Evolutionary conservation across 2,329 filamentous ascomycete species (phyloP).

Genomic region (Trichoderma guizhouense): DNA sequence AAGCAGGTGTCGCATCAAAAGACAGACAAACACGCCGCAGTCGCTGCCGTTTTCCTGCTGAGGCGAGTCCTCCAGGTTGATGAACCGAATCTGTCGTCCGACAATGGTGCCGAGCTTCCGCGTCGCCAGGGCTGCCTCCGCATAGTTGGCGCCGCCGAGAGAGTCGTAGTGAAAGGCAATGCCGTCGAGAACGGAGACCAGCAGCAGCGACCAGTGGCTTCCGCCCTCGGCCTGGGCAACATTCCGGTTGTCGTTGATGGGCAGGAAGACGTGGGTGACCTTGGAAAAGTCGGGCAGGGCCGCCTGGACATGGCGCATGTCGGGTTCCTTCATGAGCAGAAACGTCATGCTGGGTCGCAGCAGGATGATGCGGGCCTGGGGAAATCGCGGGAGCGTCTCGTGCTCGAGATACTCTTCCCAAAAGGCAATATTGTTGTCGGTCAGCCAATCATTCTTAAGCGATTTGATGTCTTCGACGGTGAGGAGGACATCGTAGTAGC

Average conservation of each 20-base stretch:
- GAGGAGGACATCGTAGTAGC: conserved; percentile 49
- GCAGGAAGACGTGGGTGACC: conserved; percentile 91
- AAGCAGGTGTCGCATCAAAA: conserved; percentile 91
- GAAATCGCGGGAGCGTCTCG: conserved; percentile 76
- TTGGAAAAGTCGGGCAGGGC: conserved; percentile 77
- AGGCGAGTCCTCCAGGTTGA: conserved; percentile 79
- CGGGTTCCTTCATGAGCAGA: conserved; percentile 73
- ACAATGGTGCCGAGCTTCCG: conserved; percentile 68
- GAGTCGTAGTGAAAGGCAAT: conserved; percentile 97
- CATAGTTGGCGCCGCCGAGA: conserved; percentile 69
- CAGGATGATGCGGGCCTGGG: conserved; percentile 81
- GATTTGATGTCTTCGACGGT: conserved; percentile 86
- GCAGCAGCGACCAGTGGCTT: conserved; percentile 88
- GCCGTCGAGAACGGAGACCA: conserved; percentile 84
- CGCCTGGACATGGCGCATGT: conserved; percentile 54
- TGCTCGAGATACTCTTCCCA: conserved; percentile 97
- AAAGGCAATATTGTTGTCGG: conserved; percentile 95
- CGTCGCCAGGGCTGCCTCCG: conserved; percentile 67
- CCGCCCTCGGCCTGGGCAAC: conserved; percentile 79
- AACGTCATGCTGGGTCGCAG: conserved; percentile 91
- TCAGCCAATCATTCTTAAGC: conserved; percentile 90
- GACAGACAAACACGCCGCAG: conserved; percentile 93
- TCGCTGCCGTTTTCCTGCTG: conserved; percentile 91
- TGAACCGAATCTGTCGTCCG: conserved; percentile 64
- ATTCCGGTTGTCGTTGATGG: conserved; percentile 84